Percentiles rank a stretch among this genome's conserved stretches.
These are phyloP conservation scores for Trypanosoma cruzi DNA, from an alignment of 208 protist species.

Conservation along the genomic window DNA sequence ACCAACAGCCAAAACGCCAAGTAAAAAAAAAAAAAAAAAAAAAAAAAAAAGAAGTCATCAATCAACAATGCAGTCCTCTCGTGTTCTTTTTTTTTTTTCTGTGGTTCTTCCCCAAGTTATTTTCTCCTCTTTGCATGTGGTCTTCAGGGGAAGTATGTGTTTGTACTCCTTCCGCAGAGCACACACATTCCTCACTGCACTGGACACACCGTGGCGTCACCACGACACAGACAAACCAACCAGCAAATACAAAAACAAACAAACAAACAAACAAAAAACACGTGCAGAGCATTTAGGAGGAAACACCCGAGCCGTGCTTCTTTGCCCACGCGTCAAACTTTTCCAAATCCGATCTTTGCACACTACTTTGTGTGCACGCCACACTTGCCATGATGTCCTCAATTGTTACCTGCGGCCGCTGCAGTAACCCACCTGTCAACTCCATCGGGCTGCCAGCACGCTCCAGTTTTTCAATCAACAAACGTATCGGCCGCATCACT, in stretches of 20 bases:
- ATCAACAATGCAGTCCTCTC: background rate
- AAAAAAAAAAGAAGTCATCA: background rate
- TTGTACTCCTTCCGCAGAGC: background rate
- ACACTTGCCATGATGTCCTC: slow-evolving; percentile 83
- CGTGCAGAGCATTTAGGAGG: slow-evolving; percentile 33
- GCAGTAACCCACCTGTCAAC: slow-evolving; percentile 35
- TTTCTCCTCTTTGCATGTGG: background rate
- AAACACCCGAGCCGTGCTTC: slow-evolving; percentile 83
- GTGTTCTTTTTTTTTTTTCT: background rate
- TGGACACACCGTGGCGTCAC: background rate
- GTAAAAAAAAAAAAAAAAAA: background rate
- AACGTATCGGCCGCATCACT: slow-evolving; percentile 92
- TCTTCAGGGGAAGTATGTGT: background rate
- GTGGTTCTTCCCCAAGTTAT: background rate
- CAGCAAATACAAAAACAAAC: background rate
- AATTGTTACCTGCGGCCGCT: slow-evolving; percentile 57
- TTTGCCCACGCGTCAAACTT: slow-evolving; percentile 72
- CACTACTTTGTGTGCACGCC: slow-evolving; percentile 79
- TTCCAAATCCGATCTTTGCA: slow-evolving; percentile 56
- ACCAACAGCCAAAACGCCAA: background rate
- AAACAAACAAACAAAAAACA: slow-evolving; percentile 20
- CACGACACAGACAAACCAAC: background rate
- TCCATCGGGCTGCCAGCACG: slow-evolving; percentile 22
- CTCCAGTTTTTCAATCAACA: slow-evolving; percentile 84
- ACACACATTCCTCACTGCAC: background rate